Base-by-base conservation (phyloP, 2,329 filamentous ascomycete genomes). In the Calonectria pauciramosa region DNA sequence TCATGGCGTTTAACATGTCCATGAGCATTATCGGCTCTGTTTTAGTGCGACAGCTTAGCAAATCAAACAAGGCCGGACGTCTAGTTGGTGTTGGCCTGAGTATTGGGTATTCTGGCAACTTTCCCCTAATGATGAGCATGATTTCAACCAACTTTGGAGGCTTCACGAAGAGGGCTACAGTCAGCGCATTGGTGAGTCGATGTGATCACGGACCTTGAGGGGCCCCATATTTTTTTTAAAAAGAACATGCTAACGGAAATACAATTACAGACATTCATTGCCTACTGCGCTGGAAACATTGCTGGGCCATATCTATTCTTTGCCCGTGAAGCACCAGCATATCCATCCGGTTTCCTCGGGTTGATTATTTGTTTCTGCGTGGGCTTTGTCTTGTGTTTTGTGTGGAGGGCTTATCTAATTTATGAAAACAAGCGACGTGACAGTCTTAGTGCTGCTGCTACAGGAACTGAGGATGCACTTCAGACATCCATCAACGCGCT, bases 1-100 rank as follows among this genome's bases (percentile, higher is more conserved):
- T 82, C 51, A 82, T 83, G 79, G 68, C 75, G 0, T 72, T 77
- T n/a, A 78, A 78, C 36, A 74, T 76, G 28, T 67, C 72, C n/a
- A 23, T 82, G 10, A 68, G 75, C 20, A 71, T 82, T 11, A 52
- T 73, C 23, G 73, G 73, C 6, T 54, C 63, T 1, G 60, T 64
- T 6, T 41, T 75, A 13, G 63, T 75, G 20, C 52, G 63, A 18
- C 51, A 75, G 41, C 51, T 75, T 16, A 18, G 38, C 28, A 8
- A 41, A 16, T 34, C 52, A 4, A 47, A 60, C 23, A 32, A 56
- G 23, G 68, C 67, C 36, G 73, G 60, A 6, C 32, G 73, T 11
- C 18, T 64, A 14, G 32, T 73, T 11, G 73, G 73, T 1, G 28
- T 60, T 9, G 41, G 32, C 18, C 34, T 75, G 7, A 63, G 44